A percentile compares a stretch with the other conserved stretches of the same genome.
phyloP scores from a whole-genome alignment of 164 flowering plant genomes.

The Malania oleifera region DNA sequence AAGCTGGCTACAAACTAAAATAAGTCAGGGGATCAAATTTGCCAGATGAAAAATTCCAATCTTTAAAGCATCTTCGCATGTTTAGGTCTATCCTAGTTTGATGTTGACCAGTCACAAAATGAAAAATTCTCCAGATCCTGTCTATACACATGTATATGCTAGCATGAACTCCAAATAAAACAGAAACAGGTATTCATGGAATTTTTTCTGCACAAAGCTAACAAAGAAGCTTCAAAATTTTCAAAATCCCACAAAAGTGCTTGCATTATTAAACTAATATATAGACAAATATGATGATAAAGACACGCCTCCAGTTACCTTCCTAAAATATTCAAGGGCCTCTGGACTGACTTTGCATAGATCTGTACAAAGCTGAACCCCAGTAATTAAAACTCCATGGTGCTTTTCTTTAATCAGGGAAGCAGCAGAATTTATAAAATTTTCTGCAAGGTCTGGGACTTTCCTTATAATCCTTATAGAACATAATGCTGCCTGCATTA shows the following conservation, averaged over 20 bases:
- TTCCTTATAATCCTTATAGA: slow-evolving; percentile 89
- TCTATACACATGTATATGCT: too few species aligned
- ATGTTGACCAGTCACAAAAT: too few species aligned
- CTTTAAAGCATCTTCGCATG: too few species aligned
- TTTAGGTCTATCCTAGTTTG: too few species aligned
- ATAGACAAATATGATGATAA: not conserved
- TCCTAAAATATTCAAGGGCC: slow-evolving; percentile 84
- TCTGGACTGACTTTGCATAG: slow-evolving; percentile 81
- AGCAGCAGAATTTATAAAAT: slow-evolving; percentile 81
- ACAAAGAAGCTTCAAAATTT: not conserved
- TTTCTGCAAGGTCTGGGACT: slow-evolving; percentile 96
- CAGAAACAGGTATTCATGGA: not conserved
- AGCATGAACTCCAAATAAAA: not conserved
- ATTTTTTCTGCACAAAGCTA: not conserved
- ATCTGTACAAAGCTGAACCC: slow-evolving; percentile 92
- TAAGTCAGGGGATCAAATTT: too few species aligned
- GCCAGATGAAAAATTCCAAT: too few species aligned
- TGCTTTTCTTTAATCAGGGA: slow-evolving; percentile 91
- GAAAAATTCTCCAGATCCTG: too few species aligned
- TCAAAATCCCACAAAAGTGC: too few species aligned
- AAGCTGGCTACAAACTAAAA: too few species aligned
- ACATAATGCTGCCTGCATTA: slow-evolving; percentile 86
- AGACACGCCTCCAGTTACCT: slow-evolving; percentile 40
- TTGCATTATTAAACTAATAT: too few species aligned
- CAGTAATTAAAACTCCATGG: slow-evolving; percentile 90